Evolutionary conservation across 129 eudicot species (phyloP).

Genomic region (Flaveria brownii): DNA sequence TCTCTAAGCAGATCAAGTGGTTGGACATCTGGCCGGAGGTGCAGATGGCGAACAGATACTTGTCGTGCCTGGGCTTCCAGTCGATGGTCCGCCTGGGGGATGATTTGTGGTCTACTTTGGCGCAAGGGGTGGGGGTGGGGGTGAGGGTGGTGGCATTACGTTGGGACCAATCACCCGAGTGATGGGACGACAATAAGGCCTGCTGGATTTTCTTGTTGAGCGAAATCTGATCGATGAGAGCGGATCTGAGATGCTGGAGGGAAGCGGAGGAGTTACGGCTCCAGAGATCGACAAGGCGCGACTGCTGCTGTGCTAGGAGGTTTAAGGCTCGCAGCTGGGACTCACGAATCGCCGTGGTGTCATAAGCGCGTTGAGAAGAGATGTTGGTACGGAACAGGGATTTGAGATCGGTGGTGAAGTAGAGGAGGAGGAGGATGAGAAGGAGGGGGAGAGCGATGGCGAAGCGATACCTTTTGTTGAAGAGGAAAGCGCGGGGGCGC

Average conservation of each 20-base stretch:
- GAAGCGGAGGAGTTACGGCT: constrained; percentile 34
- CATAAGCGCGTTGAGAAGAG: constrained; percentile 12
- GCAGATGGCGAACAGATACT: constrained; percentile 86
- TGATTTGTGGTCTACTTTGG: constrained; percentile 48
- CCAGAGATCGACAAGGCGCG: constrained; percentile 56
- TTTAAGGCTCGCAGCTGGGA: constrained; percentile 63
- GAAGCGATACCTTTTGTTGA: constrained; percentile 66
- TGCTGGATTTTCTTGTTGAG: constrained; percentile 70
- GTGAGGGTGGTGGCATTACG: constrained; percentile 37
- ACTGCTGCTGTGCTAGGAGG: constrained; percentile 64
- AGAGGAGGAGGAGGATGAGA: constrained; percentile 49
- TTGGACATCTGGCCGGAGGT: constrained; percentile 97
- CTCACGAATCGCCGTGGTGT: constrained; percentile 61
- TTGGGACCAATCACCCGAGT: constrained; percentile 7
- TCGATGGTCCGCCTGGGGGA: constrained; percentile 60
- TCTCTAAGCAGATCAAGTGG: constrained; percentile 91
- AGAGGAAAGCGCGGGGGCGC: neutral
- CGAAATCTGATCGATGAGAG: constrained; percentile 53
- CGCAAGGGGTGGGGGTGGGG: constrained; percentile 46
- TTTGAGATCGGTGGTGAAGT: constrained; percentile 59
- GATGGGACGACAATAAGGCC: constrained; percentile 59
- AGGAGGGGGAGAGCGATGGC: constrained; percentile 49
- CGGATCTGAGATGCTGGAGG: constrained; percentile 40
- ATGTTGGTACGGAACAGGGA: constrained; percentile 44
- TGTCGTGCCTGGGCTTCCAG: constrained; percentile 76